phyloP scores from a whole-genome alignment of 495 filamentous ascomycete genomes.

The Hypoxylon trugodes region DNA sequence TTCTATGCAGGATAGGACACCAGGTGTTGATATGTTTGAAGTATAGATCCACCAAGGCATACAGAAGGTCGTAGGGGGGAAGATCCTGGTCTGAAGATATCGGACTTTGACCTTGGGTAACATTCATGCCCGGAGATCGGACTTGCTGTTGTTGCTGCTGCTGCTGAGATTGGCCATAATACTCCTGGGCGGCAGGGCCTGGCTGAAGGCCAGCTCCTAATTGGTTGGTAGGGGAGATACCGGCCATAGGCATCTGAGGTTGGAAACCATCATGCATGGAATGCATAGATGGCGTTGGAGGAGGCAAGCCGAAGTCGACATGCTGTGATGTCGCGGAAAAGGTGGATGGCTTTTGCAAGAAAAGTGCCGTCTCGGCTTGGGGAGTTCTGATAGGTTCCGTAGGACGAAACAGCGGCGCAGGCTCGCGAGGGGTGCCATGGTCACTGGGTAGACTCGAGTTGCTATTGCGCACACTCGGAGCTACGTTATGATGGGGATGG shows the following conservation, averaged over 20 bases:
- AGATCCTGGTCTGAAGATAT: conserved; percentile 73
- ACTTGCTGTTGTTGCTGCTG: conserved; percentile 50
- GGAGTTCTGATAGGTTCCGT: conserved; percentile 58
- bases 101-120: conserved; percentile 47
- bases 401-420: conserved; percentile 50
- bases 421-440: conserved; percentile 55
- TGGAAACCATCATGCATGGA: conserved; percentile 48
- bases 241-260: conserved; percentile 44
- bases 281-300: conserved; percentile 41
- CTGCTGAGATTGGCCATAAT: conserved; percentile 50
- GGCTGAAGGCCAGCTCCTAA: conserved; percentile 39
- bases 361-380: conserved; percentile 68
- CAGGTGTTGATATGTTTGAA: conserved; percentile 92
- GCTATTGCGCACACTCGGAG: conserved; percentile 57
- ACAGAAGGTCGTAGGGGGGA: conserved; percentile 85
- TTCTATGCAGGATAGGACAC: conserved; percentile 87
- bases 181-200: conserved; percentile 52
- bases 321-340: conserved; percentile 42
- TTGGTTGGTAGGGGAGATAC: conserved; percentile 50
- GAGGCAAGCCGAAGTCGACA: conserved; percentile 48
- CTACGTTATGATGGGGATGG: conserved; percentile 53
- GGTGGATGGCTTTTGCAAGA: conserved; percentile 65
- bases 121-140: conserved; percentile 56
- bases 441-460: conserved; percentile 55
- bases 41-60: conserved; percentile 82